A percentile compares a stretch with the other conserved stretches of the same genome.
Conservation (phyloP, 1,284 basidiomycete species). For the Cutaneotrichosporon daszewskae region DNA sequence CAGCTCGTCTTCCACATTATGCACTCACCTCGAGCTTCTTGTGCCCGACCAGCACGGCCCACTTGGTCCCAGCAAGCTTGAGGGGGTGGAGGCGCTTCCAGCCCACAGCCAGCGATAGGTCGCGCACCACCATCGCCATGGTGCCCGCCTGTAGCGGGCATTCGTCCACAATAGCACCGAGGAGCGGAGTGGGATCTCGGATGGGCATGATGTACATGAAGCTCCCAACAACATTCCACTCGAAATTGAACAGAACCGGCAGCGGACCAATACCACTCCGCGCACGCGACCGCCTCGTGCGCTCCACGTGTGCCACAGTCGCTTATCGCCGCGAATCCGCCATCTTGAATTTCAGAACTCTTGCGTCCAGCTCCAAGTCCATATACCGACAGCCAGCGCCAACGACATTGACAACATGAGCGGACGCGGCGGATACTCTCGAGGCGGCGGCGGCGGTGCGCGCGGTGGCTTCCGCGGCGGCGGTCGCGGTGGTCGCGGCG, state of each 20-base stretch:
- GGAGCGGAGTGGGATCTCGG: no score
- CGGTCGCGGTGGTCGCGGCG: conserved; percentile 45
- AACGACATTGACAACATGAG: conserved; percentile 30
- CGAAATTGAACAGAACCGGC: no score
- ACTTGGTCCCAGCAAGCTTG: conserved; percentile 25
- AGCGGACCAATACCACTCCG: no score
- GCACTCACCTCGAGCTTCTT: conserved; percentile 37
- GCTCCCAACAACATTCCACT: no score
- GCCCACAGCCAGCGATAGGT: conserved; percentile 46
- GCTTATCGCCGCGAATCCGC: no score
- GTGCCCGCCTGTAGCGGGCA: conserved; percentile 40
- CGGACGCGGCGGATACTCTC: conserved; percentile 46
- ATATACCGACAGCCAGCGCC: background rate
- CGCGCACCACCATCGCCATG: conserved; percentile 37
- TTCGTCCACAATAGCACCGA: no score
- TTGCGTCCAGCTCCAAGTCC: no score
- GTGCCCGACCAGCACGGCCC: conserved; percentile 41
- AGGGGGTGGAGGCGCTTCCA: conserved; percentile 41
- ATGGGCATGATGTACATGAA: no score
- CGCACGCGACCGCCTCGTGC: no score
- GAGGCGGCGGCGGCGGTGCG: conserved; percentile 37
- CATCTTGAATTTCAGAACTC: no score
- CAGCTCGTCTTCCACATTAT: no score
- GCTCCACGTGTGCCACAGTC: no score
- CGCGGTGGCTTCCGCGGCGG: conserved; percentile 47